A percentile compares a stretch with the other conserved stretches of the same genome.
Conservation (phyloP, 2,329 filamentous ascomycete species). For the Hypoxylon sp. region DNA sequence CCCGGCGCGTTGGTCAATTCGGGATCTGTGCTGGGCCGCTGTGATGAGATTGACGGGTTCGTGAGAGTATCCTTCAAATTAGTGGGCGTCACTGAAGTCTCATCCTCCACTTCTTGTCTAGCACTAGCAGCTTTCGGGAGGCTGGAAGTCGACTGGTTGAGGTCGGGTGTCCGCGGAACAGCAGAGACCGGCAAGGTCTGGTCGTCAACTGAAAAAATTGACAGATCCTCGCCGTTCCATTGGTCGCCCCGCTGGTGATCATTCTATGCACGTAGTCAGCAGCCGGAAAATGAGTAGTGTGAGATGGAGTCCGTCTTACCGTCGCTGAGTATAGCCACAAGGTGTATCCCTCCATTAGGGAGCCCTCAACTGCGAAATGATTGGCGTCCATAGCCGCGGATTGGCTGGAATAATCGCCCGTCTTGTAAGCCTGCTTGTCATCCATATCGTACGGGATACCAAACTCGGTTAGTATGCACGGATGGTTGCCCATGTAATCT, state of each 20-base stretch:
- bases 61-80: constrained; percentile 82
- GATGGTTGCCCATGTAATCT: constrained; percentile 89
- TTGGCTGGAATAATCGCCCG: constrained; percentile 94
- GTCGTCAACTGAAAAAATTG: constrained; percentile 89
- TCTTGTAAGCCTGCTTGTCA: constrained; percentile 93
- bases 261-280: constrained; percentile 66
- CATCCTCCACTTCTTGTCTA: constrained; percentile 61
- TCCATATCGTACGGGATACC: constrained; percentile 99
- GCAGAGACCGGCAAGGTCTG: constrained; percentile 67
- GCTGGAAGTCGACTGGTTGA: constrained; percentile 61
- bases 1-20: constrained; percentile 75
- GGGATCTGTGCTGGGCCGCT: constrained; percentile 63
- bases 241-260: constrained; percentile 89
- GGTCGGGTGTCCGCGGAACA: constrained; percentile 57
- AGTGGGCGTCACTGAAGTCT: constrained; percentile 73
- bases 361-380: constrained; percentile 90
- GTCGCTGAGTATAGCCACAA: constrained; percentile 86
- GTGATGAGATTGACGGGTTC: constrained; percentile 73
- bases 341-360: constrained; percentile 84
- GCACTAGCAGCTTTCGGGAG: constrained; percentile 54
- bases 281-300: constrained; percentile 37
- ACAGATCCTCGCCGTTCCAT: constrained; percentile 98
- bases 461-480: constrained; percentile 92
- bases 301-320: constrained; percentile 58
- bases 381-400: constrained; percentile 95